Evolutionary conservation across 768 basidiomycete species (phyloP), one percentile per base, ranked within the genome.

Genomic region (Leccinum truebloodii): DNA sequence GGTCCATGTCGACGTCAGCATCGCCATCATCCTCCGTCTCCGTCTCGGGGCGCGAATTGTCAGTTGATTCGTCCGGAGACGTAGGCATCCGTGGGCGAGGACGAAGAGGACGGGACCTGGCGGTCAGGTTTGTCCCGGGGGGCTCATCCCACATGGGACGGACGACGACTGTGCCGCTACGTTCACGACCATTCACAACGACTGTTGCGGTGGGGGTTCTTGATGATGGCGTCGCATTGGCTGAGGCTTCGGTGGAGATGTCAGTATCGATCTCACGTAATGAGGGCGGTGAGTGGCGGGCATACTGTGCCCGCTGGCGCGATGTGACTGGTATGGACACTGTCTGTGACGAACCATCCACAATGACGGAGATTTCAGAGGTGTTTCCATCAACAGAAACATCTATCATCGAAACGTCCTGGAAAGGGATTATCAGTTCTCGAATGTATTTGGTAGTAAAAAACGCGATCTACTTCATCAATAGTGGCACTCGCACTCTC

Each of bases 21-120:
- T 73, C 89, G 26, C 80, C 86, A 51, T 90, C 89, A 54, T 89
- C 89, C 70, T 95, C 91, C 0, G 89, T 88, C 74, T 92, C 90
- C 0, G 89, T 88, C 59, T 89, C 87, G 0, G 86, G 80, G 13
- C 87, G 77, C 0, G 86, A 86, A n/a, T 78, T 82, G 34, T 79
- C 78, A 0, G 79, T 77, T 1, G 79, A 79, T 54, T 74, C 71
- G 13, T 79, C 76, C 6, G 81, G 80, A 1, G 81, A 81, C 5
- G 67, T 75, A 41, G 70, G 69, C 41, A 75, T 62, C 54, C 69
- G 64, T 56, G 67, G 55, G 16, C 74, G 78, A 24, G 70, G 52
- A 35, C 77, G 71, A 61, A 65, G 63, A 20, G 67, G 59, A 49
- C 78, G 76, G 56, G 76, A 69, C 26, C 69, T 67, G 52, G 67